Evolutionary conservation across 2,329 filamentous ascomycete species (phyloP), one percentile per base, ranked within the genome.

Genomic region (Cordyceps farinosa): DNA sequence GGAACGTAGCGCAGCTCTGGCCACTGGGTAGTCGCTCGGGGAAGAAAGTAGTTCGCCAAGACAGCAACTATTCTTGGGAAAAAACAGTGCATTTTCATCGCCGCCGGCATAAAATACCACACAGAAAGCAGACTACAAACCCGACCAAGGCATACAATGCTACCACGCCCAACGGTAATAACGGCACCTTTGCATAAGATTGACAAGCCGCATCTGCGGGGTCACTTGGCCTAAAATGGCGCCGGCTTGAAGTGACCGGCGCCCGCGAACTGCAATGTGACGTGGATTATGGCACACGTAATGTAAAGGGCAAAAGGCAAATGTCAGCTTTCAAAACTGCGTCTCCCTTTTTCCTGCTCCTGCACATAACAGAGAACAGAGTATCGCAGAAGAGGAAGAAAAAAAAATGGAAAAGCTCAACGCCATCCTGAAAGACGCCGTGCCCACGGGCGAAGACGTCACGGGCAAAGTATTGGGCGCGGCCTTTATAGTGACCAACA

Each of bases 381-480:
- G 22, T 22, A 22, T 22, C 22, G 1, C 22, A 22, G 22, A 22
- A 22, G 22, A 22, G 22, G 22, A 22, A 11, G 22, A 56, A 34
- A 27, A 45, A 1, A 11, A n/a, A 22, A 74, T 74, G 72, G 68
- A 72, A 36, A 70, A 63, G 29, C 63, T 76, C 34, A 63, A 68
- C 52, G 65, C 67, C 7, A 74, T 78, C 30, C 67, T 78, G 7
- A 55, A 67, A 29, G 66, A 69, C 13, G 68, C 75, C 61, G 70
- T 73, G 22, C 69, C 72, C 40, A 48, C 67, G 17, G 71, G 66
- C 8, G 64, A 70, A 2, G 70, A 76, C 32, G 72, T 71, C 6
- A 68, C 65, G 2, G 67, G 72, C 45, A 76, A 74, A 67, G 64
- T 77, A 17, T 72, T 76, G 3, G 76, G 76, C 32, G 75, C 73